Evolutionary conservation across 176 grass and related monocot genomes (phyloP).

Genomic region (Oryza brachyantha): DNA sequence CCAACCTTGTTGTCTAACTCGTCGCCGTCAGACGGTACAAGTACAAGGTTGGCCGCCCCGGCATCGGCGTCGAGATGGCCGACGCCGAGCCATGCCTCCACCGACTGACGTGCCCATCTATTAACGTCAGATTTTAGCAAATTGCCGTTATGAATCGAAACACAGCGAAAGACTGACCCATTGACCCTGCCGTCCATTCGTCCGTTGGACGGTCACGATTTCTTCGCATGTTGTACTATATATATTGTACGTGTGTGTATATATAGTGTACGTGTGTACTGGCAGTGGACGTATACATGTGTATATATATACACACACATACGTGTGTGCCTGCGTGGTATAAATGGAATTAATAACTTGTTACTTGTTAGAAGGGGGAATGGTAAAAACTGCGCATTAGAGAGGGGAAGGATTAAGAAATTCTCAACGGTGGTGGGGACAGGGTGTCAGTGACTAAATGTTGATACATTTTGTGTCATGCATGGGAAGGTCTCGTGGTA

Average conservation of each 20-base stretch:
- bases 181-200: neutral
- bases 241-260: no score
- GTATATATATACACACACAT: no score
- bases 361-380: slow-evolving; percentile 27
- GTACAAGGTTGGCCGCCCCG: slow-evolving; percentile 56
- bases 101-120: neutral
- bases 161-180: no score
- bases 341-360: slow-evolving; percentile 51
- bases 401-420: neutral
- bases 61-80: slow-evolving; percentile 40
- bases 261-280: slow-evolving; percentile 4
- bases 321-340: neutral
- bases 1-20: slow-evolving; percentile 60
- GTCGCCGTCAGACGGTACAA: slow-evolving; percentile 69
- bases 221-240: slow-evolving; percentile 6
- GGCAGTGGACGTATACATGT: neutral
- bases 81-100: slow-evolving; percentile 55
- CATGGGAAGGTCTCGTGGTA: neutral
- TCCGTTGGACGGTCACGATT: neutral
- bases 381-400: neutral
- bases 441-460: slow-evolving; percentile 21
- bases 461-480: slow-evolving; percentile 39
- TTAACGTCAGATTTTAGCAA: no score
- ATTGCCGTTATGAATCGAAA: no score
- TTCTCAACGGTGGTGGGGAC: neutral